Percentiles rank a stretch among this genome's conserved stretches.
Evolutionary conservation across 441 rosid species (phyloP).

Genomic region (Adansonia grandidieri): DNA sequence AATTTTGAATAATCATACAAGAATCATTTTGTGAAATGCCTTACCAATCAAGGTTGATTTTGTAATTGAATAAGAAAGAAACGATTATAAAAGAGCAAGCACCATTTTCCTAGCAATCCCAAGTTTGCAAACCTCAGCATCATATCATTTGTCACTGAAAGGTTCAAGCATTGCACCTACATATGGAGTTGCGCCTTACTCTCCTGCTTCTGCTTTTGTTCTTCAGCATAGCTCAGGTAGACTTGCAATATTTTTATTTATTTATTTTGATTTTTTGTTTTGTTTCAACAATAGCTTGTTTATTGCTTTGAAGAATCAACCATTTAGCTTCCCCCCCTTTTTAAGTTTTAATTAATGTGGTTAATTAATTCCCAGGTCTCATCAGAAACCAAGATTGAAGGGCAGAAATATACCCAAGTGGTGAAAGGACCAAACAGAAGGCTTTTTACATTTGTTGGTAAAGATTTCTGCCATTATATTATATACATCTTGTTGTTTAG

Average conservation of each 20-base stretch:
- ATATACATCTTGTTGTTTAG: not conserved
- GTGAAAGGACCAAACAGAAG: constrained; percentile 40
- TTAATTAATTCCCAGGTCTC: constrained; percentile 32
- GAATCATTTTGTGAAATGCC: no score
- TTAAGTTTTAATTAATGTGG: not conserved
- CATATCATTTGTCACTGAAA: not conserved
- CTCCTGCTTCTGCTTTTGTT: constrained; percentile 29
- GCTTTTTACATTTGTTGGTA: constrained; percentile 37
- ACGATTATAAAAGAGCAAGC: constrained; percentile 28
- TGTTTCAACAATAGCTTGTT: not conserved
- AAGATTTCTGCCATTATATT: not conserved
- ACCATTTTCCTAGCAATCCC: not conserved
- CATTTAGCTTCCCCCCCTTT: not conserved
- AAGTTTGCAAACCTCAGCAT: not conserved
- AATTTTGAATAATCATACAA: no score
- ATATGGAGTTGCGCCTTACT: constrained; percentile 32
- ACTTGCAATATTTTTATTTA: not conserved
- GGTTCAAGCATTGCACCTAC: not conserved
- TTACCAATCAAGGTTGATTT: constrained; percentile 13
- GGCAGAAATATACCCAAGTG: constrained; percentile 23
- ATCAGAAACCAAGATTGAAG: constrained; percentile 32
- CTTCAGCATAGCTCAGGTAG: constrained; percentile 23
- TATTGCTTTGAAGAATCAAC: not conserved
- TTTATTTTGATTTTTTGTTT: not conserved
- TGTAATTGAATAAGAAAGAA: constrained; percentile 24